phyloP scores from a whole-genome alignment of 2,329 filamentous ascomycete genomes.

The Fusarium bactridioides region DNA sequence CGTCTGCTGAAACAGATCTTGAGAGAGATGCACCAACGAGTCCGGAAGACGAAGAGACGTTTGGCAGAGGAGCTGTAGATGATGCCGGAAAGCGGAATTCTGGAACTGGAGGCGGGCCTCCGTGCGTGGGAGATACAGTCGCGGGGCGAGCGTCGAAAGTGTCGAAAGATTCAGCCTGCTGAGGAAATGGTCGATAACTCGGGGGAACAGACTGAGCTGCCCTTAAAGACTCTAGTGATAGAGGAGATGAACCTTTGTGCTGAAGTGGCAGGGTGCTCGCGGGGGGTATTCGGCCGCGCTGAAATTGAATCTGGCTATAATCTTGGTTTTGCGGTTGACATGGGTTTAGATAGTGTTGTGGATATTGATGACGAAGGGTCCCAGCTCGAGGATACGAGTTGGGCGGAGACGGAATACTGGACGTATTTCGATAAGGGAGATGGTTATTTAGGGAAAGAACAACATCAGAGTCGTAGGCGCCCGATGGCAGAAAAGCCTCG shows the following conservation, averaged over 20 bases:
- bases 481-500: slow-evolving; percentile 42
- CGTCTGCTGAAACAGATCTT: slow-evolving; percentile 44
- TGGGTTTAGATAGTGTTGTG: slow-evolving; percentile 33
- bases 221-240: slow-evolving; percentile 39
- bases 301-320: slow-evolving; percentile 24
- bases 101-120: slow-evolving; percentile 16
- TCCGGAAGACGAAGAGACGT: slow-evolving; percentile 25
- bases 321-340: slow-evolving; percentile 27
- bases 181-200: slow-evolving; percentile 14
- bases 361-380: slow-evolving; percentile 35
- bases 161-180: slow-evolving; percentile 28
- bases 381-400: slow-evolving; percentile 30
- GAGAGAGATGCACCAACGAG: slow-evolving; percentile 39
- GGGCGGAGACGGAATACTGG: slow-evolving; percentile 26
- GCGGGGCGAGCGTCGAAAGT: slow-evolving; percentile 16
- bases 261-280: slow-evolving; percentile 35
- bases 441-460: slow-evolving; percentile 29
- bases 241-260: slow-evolving; percentile 25
- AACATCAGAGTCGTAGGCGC: slow-evolving; percentile 37
- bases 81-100: slow-evolving; percentile 29
- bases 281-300: slow-evolving; percentile 34
- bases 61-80: slow-evolving; percentile 36
- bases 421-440: slow-evolving; percentile 21
- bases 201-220: slow-evolving; percentile 32
- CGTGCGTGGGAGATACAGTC: slow-evolving; percentile 29